Base-by-base conservation (phyloP, 2,329 filamentous ascomycete species). In the Monascus ruber region DNA sequence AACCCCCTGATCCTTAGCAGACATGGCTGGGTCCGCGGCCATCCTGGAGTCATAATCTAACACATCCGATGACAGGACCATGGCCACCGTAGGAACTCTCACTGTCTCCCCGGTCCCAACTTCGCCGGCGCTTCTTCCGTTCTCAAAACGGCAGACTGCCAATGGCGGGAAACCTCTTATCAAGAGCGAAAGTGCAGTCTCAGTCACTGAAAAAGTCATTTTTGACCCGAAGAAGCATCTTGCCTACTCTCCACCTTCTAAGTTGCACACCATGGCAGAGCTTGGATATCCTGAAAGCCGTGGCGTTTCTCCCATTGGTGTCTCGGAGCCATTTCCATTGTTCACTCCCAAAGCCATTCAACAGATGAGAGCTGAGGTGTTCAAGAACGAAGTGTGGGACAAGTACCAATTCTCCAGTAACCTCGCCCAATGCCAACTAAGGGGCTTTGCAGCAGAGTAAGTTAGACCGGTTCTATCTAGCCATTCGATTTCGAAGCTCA, bases 311-410 rank as follows among this genome's bases (percentile, higher is more conserved):
- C 70, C 70, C 1, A 65, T 77, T 36, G 79, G 77, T 8, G 77
- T 80, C 37, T 79, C 77, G 0, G 73, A 81, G 42, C 77, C 78
- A 0, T 83, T 83, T 54, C 66, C 67, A 3, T 66, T 83, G 24
- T 83, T 83, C 58, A 74, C 73, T 7, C 52, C 67, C 27, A 75
- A 79, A 35, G 77, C 78, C 2, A 68, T 83, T 37, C 59, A 72
- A 50, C 68, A 72, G 37, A 81, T 83, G 70, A 69, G 79, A 39
- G 60, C 61, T 3, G 79, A 83, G 54, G 69, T 81, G n/a, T 63
- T 81, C 31, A 70, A 69, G 35, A 65, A 72, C 0, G 66, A 73
- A 31, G 74, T 81, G 3, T 66, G 72, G 46, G 58, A 68, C 6
- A 73, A 77, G 33, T 78, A 71, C 55, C 66, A 66, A 36, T 80